These are phyloP conservation scores for Ligustrum vulgare DNA, from an alignment of 257 asterid genomes.

Conservation along the genomic window DNA sequence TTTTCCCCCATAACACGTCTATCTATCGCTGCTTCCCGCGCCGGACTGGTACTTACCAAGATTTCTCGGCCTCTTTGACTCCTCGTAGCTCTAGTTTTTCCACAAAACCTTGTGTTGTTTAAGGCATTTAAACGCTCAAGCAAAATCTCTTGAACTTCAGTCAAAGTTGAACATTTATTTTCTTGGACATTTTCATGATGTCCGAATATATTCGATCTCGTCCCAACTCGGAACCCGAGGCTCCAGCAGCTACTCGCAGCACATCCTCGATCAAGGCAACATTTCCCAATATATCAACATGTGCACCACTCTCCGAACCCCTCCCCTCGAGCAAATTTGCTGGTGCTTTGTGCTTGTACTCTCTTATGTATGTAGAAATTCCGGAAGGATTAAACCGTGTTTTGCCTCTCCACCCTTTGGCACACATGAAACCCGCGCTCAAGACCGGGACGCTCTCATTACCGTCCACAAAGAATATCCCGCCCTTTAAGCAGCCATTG, in stretches of 20 bases:
- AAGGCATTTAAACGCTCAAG: neutral
- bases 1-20: neutral
- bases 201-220: slow-evolving; percentile 69
- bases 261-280: slow-evolving; percentile 80
- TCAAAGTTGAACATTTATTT: slow-evolving; percentile 50
- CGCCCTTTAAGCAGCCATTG: slow-evolving; percentile 71
- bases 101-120: neutral
- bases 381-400: slow-evolving; percentile 89
- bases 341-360: slow-evolving; percentile 78
- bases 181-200: slow-evolving; percentile 64
- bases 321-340: slow-evolving; percentile 72
- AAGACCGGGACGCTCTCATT: slow-evolving; percentile 73
- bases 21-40: neutral
- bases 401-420: slow-evolving; percentile 83
- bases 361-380: slow-evolving; percentile 51
- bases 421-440: slow-evolving; percentile 88
- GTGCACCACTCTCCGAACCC: slow-evolving; percentile 77
- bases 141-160: slow-evolving; percentile 10
- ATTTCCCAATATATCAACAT: slow-evolving; percentile 91
- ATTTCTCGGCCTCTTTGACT: neutral
- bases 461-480: slow-evolving; percentile 75
- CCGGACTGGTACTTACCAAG: neutral
- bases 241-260: slow-evolving; percentile 74
- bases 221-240: slow-evolving; percentile 60
- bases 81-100: neutral